A percentile compares a stretch with the other conserved stretches of the same genome.
These are phyloP conservation scores for Pinus albicaulis DNA, from an alignment of 75 land plant genomes.

Conservation along the genomic window DNA sequence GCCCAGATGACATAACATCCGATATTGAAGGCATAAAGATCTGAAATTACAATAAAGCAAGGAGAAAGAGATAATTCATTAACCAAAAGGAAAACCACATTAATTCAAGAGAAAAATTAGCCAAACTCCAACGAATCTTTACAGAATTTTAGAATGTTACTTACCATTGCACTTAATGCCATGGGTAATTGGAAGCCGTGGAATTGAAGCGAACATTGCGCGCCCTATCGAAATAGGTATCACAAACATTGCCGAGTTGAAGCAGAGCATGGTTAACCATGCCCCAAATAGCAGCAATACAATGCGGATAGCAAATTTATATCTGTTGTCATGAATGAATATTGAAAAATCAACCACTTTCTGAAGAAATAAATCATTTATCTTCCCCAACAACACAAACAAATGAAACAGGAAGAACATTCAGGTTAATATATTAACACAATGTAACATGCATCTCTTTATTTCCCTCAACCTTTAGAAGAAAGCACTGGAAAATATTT, in stretches of 20 bases:
- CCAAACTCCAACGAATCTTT: not conserved
- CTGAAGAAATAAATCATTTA: not conserved
- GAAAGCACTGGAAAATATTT: too few species aligned
- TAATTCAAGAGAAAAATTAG: slow-evolving; percentile 4
- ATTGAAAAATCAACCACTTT: not conserved
- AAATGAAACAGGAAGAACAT: slow-evolving; percentile 3
- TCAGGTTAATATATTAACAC: too few species aligned
- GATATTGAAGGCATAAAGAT: slow-evolving; percentile 90
- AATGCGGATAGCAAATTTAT: slow-evolving; percentile 78
- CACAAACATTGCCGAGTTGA: slow-evolving; percentile 84
- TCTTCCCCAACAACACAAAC: not conserved
- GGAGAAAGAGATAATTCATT: not conserved
- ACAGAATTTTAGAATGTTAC: slow-evolving; percentile 26
- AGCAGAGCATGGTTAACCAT: slow-evolving; percentile 85
- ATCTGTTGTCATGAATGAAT: slow-evolving; percentile 38
- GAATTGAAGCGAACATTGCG: slow-evolving; percentile 66
- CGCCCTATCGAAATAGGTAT: slow-evolving; percentile 90
- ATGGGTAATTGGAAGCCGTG: slow-evolving; percentile 85
- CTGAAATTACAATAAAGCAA: slow-evolving; percentile 25
- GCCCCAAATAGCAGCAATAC: slow-evolving; percentile 83
- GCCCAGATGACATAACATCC: slow-evolving; percentile 90
- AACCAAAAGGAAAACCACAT: not conserved
- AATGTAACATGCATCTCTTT: too few species aligned
- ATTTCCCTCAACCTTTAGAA: too few species aligned
- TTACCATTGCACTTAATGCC: slow-evolving; percentile 97